Conservation (phyloP, 768 basidiomycete species). For the Inosperma sp. region DNA sequence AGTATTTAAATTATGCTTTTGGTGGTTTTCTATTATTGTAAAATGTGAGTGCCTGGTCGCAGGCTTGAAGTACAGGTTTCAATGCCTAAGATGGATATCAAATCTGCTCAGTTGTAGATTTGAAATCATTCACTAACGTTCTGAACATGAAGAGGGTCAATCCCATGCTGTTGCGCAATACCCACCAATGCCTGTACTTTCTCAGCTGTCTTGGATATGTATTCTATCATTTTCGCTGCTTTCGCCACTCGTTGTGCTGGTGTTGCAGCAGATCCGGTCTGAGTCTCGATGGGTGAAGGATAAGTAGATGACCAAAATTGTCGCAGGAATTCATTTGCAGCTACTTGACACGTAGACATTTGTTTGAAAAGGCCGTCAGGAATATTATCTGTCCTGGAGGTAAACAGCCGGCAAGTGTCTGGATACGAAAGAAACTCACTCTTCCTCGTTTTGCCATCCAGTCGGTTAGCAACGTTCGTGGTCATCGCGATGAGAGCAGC, state of each 20-base stretch:
- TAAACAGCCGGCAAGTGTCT: slow-evolving; percentile 7
- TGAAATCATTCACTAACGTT: slow-evolving; percentile 43
- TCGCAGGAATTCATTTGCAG: slow-evolving; percentile 92
- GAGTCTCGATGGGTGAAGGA: slow-evolving; percentile 60
- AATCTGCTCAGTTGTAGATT: background rate
- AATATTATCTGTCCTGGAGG: slow-evolving; percentile 56
- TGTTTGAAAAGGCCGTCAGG: slow-evolving; percentile 74
- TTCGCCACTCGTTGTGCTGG: slow-evolving; percentile 71
- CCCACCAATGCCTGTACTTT: slow-evolving; percentile 78
- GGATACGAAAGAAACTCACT: slow-evolving; percentile 39
- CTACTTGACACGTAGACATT: slow-evolving; percentile 87
- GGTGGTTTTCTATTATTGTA: slow-evolving; percentile 41
- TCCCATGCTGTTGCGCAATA: slow-evolving; percentile 52
- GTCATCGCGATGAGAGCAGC: slow-evolving; percentile 72
- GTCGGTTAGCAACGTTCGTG: slow-evolving; percentile 65
- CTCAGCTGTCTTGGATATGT: slow-evolving; percentile 72
- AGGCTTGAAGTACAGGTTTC: slow-evolving; percentile 69
- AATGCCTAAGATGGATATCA: slow-evolving; percentile 49
- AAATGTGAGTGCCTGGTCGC: slow-evolving; percentile 66
- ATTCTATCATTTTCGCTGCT: slow-evolving; percentile 83
- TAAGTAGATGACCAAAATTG: slow-evolving; percentile 93
- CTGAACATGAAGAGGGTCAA: slow-evolving; percentile 60
- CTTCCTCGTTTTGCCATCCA: slow-evolving; percentile 62
- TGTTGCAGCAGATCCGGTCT: slow-evolving; percentile 46
- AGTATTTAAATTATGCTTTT: slow-evolving; percentile 9